These are phyloP conservation scores for Auriculariales sp. DNA, from an alignment of 768 basidiomycete genomes.

Conservation along the genomic window DNA sequence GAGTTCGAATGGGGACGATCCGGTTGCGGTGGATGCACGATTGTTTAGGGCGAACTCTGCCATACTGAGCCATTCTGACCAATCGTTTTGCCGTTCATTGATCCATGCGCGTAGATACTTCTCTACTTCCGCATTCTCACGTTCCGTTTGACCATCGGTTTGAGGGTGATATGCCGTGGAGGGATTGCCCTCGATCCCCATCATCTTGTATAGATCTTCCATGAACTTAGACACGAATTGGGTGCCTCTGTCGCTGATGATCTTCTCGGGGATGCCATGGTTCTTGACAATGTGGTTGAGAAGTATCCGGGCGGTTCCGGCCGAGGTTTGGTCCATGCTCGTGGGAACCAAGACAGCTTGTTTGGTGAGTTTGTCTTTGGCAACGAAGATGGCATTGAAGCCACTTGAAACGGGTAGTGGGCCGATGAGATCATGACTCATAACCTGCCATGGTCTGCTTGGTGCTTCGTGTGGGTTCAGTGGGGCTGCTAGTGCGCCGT, in stretches of 20 bases:
- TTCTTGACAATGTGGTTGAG: slow-evolving; percentile 13
- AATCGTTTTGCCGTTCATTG: slow-evolving; percentile 20
- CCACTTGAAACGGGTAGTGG: no score
- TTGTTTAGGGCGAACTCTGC: slow-evolving; percentile 23
- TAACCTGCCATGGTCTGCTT: no score
- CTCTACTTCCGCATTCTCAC: slow-evolving; percentile 25
- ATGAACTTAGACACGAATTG: slow-evolving; percentile 20
- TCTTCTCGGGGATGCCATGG: slow-evolving; percentile 14
- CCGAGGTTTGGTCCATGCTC: no score
- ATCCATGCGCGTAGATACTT: slow-evolving; percentile 21
- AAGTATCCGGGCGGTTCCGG: slow-evolving; percentile 11
- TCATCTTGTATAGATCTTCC: slow-evolving; percentile 13
- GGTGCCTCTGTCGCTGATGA: slow-evolving; percentile 17
- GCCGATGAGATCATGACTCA: no score
- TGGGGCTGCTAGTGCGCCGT: no score
- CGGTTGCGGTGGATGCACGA: slow-evolving; percentile 13
- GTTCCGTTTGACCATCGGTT: slow-evolving; percentile 27
- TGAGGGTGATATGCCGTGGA: slow-evolving; percentile 32
- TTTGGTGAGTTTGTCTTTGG: no score
- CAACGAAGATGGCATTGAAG: no score
- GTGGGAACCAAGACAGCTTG: no score
- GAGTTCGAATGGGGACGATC: slow-evolving; percentile 18
- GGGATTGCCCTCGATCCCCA: slow-evolving; percentile 19
- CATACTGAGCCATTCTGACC: slow-evolving; percentile 18
- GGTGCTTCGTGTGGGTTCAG: no score